Conservation (phyloP, 495 filamentous ascomycete species). For the Aspergillus baeticus region DNA sequence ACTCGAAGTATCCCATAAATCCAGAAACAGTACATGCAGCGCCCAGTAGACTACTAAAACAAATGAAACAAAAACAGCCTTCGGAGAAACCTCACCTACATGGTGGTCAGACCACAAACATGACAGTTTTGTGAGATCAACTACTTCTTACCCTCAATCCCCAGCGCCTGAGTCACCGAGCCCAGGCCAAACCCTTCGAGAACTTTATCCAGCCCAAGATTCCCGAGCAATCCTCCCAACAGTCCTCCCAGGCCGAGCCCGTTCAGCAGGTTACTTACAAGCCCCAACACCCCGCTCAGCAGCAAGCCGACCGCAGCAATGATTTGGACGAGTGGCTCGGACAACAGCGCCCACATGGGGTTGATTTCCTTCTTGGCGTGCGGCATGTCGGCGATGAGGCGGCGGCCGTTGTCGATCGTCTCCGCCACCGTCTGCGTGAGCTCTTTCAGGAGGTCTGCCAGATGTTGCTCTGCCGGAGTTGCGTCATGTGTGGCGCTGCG, state of each 20-base stretch:
- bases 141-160: slow-evolving; percentile 25
- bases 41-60: too few species aligned
- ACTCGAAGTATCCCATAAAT: too few species aligned
- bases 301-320: slow-evolving; percentile 79
- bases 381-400: slow-evolving; percentile 78
- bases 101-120: too few species aligned
- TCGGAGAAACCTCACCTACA: too few species aligned
- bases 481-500: slow-evolving; percentile 69
- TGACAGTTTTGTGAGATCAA: not conserved
- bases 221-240: slow-evolving; percentile 70
- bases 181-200: slow-evolving; percentile 70
- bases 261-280: slow-evolving; percentile 70
- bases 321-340: slow-evolving; percentile 84
- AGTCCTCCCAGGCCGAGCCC: slow-evolving; percentile 74
- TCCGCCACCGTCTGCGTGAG: slow-evolving; percentile 55
- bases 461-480: slow-evolving; percentile 71
- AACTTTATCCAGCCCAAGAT: slow-evolving; percentile 70
- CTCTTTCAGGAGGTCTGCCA: slow-evolving; percentile 75
- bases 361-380: slow-evolving; percentile 85
- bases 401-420: slow-evolving; percentile 77
- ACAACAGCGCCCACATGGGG: slow-evolving; percentile 75
- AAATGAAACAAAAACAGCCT: too few species aligned
- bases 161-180: slow-evolving; percentile 46
- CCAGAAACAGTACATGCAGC: too few species aligned
- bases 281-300: slow-evolving; percentile 69